A percentile compares a stretch with the other conserved stretches of the same genome.
phyloP scores from a whole-genome alignment of 345 rosid species.

The Euphorbia peplus region DNA sequence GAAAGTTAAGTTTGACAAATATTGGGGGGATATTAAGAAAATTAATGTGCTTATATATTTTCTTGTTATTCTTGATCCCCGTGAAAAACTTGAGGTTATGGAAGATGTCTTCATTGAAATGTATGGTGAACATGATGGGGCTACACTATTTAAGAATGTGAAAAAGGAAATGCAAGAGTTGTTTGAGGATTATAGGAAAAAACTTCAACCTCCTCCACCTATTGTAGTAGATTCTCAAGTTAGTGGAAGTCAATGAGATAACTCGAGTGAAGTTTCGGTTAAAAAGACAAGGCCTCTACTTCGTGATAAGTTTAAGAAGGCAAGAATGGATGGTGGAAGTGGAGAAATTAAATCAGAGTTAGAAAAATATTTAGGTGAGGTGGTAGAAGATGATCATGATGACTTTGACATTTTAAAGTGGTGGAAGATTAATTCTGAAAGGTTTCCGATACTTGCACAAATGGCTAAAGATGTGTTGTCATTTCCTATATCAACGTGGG shows the following conservation, averaged over 20 bases:
- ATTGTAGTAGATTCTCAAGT: too few relatives aligned
- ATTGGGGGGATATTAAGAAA: not conserved
- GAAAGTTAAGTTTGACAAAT: slow-evolving; percentile 11
- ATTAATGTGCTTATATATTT: slow-evolving; percentile 4
- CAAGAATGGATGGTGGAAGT: not conserved
- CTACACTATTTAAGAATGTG: not conserved
- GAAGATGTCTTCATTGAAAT: not conserved
- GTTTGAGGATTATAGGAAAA: not conserved
- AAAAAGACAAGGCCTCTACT: not conserved
- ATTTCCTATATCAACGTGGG: too few relatives aligned
- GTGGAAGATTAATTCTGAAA: not conserved
- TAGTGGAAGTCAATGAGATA: not conserved
- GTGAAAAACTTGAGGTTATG: slow-evolving; percentile 4
- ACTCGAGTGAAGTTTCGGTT: too few relatives aligned
- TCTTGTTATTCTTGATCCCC: slow-evolving; percentile 1
- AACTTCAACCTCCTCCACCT: not conserved
- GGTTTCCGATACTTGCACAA: not conserved
- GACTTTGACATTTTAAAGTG: not conserved
- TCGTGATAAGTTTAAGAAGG: not conserved
- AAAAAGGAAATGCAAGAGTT: not conserved
- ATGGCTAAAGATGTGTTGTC: too few relatives aligned
- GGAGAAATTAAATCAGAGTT: not conserved
- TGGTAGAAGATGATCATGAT: not conserved
- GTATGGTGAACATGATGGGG: not conserved
- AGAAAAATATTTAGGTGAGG: not conserved